Evolutionary conservation across 495 filamentous ascomycete genomes (phyloP).

Genomic region (Staphylotrichum tortipilum): DNA sequence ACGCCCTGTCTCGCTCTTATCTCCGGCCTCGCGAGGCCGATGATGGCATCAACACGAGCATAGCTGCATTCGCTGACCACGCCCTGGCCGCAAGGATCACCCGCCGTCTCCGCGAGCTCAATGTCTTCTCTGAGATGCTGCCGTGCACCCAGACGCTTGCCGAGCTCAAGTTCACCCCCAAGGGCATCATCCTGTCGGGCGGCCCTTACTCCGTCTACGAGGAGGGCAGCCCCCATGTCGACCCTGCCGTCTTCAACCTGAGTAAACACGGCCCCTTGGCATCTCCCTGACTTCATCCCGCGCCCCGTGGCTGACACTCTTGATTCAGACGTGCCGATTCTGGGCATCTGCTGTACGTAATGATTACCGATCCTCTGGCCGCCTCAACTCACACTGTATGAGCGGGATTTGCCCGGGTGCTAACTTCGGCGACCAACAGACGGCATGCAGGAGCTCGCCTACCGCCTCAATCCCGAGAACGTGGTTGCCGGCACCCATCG

Average conservation of each 20-base stretch:
- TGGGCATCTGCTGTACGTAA: conserved; percentile 60
- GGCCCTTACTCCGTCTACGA: conserved; percentile 40
- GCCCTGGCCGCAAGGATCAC: conserved; percentile 11
- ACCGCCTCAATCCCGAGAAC: conserved; percentile 55
- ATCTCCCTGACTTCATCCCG: no score
- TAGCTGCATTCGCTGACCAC: no score
- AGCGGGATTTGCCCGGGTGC: conserved; percentile 7
- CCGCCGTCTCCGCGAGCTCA: conserved; percentile 36
- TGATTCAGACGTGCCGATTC: conserved; percentile 20
- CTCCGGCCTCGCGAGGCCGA: no score
- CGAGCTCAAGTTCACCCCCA: conserved; percentile 71
- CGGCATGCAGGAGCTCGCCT: conserved; percentile 62
- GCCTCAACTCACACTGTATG: background rate
- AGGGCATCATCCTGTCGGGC: conserved; percentile 71
- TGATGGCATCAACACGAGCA: no score
- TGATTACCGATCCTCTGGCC: background rate
- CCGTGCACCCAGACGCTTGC: conserved; percentile 81
- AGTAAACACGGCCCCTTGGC: conserved; percentile 32
- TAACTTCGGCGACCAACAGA: conserved; percentile 3
- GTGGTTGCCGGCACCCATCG: conserved; percentile 63
- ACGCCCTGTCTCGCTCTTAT: no score
- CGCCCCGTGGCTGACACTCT: background rate
- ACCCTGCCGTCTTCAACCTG: conserved; percentile 73
- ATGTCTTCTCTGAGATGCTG: conserved; percentile 86
- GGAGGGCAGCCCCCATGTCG: conserved; percentile 39